Conservation (phyloP, 2,329 filamentous ascomycete genomes). For the Samsoniella hepiali region DNA sequence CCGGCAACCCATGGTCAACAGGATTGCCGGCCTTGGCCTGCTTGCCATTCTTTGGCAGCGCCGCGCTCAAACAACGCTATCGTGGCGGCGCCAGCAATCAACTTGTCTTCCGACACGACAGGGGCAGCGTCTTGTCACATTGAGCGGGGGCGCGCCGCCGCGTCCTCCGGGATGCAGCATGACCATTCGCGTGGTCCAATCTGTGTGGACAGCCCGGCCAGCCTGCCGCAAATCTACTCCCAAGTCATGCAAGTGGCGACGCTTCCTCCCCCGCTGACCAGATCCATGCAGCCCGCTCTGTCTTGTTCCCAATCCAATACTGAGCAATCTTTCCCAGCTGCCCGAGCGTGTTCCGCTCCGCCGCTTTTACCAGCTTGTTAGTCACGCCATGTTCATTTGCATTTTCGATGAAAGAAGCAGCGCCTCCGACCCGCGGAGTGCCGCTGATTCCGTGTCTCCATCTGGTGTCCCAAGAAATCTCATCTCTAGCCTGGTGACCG, state of each 20-base stretch:
- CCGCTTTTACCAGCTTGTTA: neutral
- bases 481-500: neutral
- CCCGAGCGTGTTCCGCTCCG: neutral
- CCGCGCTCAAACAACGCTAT: neutral
- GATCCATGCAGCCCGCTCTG: slow-evolving; percentile 3
- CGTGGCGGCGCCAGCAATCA: neutral
- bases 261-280: neutral
- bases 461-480: neutral
- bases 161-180: neutral
- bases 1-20: neutral
- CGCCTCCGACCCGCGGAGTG: neutral
- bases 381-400: neutral
- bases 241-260: neutral
- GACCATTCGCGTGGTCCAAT: slow-evolving; percentile 2
- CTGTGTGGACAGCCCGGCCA: neutral
- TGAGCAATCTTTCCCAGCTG: neutral
- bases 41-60: neutral
- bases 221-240: slow-evolving; percentile 11
- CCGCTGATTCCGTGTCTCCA: neutral
- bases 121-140: neutral
- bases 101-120: neutral
- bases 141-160: slow-evolving; percentile 4
- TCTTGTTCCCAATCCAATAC: neutral
- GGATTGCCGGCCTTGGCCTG: neutral
- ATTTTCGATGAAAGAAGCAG: neutral